Percentiles rank a stretch among this genome's conserved stretches.
phyloP scores from a whole-genome alignment of 2,329 filamentous ascomycete genomes.

The Fusarium sp. region DNA sequence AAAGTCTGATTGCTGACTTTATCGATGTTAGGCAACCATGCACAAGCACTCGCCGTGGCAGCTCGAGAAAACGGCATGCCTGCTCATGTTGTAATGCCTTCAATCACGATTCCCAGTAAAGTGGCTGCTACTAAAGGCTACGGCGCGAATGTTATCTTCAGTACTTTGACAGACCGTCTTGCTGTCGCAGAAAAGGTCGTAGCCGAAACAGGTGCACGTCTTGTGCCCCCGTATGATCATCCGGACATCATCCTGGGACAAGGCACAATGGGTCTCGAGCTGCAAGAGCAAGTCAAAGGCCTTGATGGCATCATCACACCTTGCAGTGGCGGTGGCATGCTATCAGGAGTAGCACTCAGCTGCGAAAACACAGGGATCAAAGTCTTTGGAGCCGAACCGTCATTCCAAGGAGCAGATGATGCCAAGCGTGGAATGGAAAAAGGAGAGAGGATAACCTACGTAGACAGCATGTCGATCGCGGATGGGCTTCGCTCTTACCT shows the following conservation, averaged over 20 bases:
- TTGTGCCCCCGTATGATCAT: neutral
- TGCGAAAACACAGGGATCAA: neutral
- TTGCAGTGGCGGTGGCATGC: neutral
- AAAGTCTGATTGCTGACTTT: neutral
- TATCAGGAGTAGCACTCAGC: neutral
- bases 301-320: neutral
- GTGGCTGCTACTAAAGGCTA: constrained; percentile 2
- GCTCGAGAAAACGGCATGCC: neutral
- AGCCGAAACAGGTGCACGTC: neutral
- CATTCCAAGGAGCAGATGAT: constrained; percentile 1
- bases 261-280: neutral
- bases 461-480: neutral
- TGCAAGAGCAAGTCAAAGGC: neutral
- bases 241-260: neutral
- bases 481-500: neutral
- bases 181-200: neutral
- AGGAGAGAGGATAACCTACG: neutral
- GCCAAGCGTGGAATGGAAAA: neutral
- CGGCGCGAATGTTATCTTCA: constrained; percentile 1
- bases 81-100: constrained; percentile 5
- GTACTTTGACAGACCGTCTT: neutral
- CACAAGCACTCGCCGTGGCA: neutral
- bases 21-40: neutral
- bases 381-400: neutral
- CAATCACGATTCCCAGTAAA: neutral